Percentiles rank a stretch among this genome's conserved stretches.
phyloP scores from a whole-genome alignment of 441 rosid genomes.

The Jatropha multifida region DNA sequence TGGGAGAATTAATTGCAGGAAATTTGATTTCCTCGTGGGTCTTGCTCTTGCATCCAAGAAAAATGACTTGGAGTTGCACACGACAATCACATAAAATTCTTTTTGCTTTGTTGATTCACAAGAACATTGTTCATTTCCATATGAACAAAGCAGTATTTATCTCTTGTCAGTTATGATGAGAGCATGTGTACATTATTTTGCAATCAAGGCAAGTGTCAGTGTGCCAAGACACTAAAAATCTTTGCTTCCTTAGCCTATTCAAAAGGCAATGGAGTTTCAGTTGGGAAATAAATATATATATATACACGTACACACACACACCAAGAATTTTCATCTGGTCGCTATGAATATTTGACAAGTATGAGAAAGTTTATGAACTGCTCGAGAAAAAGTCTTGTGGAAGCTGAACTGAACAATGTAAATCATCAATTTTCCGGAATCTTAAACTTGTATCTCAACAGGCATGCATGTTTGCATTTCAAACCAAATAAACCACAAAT shows the following conservation, averaged over 20 bases:
- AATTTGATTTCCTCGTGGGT: not conserved
- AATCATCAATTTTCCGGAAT: not conserved
- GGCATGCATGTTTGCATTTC: not conserved
- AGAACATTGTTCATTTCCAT: conserved; percentile 7
- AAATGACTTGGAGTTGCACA: conserved; percentile 1
- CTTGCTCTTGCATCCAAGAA: not conserved
- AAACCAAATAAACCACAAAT: not conserved
- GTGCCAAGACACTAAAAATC: not conserved
- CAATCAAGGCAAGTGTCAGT: not conserved
- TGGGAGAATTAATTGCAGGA: not conserved
- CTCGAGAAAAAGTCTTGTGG: not conserved
- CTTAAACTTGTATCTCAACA: not conserved
- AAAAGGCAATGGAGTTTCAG: not conserved
- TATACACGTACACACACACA: too few relatives aligned
- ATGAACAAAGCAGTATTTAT: not conserved
- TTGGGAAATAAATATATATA: not conserved
- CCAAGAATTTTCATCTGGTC: not conserved
- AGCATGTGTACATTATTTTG: conserved; percentile 14
- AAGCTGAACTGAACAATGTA: not conserved
- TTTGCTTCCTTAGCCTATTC: not conserved
- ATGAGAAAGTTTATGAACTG: not conserved
- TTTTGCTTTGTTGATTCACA: not conserved
- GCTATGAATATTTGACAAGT: not conserved
- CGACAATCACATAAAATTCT: not conserved
- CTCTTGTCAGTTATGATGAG: conserved; percentile 6